These are phyloP conservation scores for Artemisia annua DNA, from an alignment of 129 eudicot genomes.

Conservation along the genomic window DNA sequence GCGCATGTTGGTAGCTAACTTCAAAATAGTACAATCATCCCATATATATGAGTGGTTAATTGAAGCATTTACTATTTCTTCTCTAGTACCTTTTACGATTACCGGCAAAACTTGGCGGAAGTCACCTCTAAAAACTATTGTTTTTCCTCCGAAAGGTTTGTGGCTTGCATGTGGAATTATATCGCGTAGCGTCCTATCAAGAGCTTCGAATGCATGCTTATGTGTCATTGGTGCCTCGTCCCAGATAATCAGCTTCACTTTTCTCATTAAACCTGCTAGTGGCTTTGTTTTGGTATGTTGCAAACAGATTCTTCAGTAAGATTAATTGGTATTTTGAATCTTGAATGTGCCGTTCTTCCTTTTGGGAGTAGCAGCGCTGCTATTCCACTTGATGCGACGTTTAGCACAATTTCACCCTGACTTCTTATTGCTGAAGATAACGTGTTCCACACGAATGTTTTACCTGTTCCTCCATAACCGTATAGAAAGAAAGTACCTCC, in stretches of 20 bases:
- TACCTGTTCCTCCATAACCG: not conserved
- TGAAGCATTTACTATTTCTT: not conserved
- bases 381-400: not conserved
- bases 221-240: conserved; percentile 8
- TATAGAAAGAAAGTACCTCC: not conserved
- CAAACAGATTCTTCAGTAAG: too few species aligned
- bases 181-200: not conserved
- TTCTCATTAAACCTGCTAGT: not conserved
- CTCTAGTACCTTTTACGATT: not conserved
- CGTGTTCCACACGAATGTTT: too few species aligned
- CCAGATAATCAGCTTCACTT: too few species aligned
- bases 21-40: not conserved
- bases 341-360: not conserved
- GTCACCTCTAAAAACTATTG: not conserved
- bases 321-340: not conserved
- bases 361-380: not conserved
- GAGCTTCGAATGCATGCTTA: not conserved
- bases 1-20: not conserved
- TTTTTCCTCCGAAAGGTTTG: not conserved
- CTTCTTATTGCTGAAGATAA: not conserved
- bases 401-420: not conserved
- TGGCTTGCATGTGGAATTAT: not conserved
- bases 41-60: not conserved
- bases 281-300: not conserved
- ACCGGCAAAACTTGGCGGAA: not conserved